These are phyloP conservation scores for Wilhelminamyces savonicus DNA, from an alignment of 805 yeast species.

Conservation along the genomic window DNA sequence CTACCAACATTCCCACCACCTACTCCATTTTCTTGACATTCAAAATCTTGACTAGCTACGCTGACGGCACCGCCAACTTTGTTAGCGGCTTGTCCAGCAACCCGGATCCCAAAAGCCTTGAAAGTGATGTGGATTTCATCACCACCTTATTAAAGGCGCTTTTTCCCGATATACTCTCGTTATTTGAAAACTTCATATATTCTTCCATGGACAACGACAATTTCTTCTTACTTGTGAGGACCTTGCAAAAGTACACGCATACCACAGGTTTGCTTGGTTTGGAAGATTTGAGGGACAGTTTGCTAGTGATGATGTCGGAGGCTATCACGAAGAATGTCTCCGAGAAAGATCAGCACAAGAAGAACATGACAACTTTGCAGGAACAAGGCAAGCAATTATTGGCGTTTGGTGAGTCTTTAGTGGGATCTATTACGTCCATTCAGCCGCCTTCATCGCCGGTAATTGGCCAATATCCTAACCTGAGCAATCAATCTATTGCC, in stretches of 20 bases:
- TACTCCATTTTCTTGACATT: slow-evolving; percentile 55
- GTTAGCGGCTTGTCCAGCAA: slow-evolving; percentile 38
- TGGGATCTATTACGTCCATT: slow-evolving; percentile 43
- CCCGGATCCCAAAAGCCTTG: slow-evolving; percentile 17
- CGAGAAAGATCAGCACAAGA: background rate
- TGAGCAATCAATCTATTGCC: too few species aligned
- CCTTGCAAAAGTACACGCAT: slow-evolving; percentile 77
- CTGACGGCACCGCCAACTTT: slow-evolving; percentile 63
- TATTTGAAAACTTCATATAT: slow-evolving; percentile 43
- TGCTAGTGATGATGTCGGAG: slow-evolving; percentile 21
- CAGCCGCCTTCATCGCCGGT: slow-evolving; percentile 14
- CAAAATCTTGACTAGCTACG: slow-evolving; percentile 43
- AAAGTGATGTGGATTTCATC: slow-evolving; percentile 29
- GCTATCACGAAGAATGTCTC: slow-evolving; percentile 30
- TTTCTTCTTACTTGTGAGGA: slow-evolving; percentile 61
- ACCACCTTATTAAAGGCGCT: slow-evolving; percentile 24
- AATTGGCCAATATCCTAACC: too few species aligned
- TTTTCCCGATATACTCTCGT: slow-evolving; percentile 17
- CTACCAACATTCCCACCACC: slow-evolving; percentile 49
- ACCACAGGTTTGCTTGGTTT: slow-evolving; percentile 72
- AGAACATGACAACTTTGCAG: slow-evolving; percentile 4
- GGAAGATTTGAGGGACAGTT: slow-evolving; percentile 48
- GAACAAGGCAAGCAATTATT: slow-evolving; percentile 29
- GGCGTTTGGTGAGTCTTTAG: slow-evolving; percentile 46
- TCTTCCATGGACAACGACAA: slow-evolving; percentile 65